Percentiles rank a stretch among this genome's conserved stretches.
phyloP scores from a whole-genome alignment of 306 rosid species.

The Lablab purpureus region DNA sequence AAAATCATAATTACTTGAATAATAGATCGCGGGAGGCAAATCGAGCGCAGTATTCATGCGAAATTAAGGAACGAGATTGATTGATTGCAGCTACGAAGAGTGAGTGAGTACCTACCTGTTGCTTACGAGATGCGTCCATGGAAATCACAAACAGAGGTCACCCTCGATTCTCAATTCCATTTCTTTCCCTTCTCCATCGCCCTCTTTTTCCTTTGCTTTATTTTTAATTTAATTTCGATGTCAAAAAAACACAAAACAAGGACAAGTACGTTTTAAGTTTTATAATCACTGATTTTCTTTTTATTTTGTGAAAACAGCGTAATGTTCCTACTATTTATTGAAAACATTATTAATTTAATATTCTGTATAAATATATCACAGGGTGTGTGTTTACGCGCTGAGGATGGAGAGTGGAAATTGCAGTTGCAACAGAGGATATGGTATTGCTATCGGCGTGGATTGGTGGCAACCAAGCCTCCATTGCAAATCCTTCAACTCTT shows the following conservation, averaged over 20 bases:
- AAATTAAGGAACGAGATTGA: not conserved
- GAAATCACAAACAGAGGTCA: constrained; percentile 12
- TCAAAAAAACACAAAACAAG: not conserved
- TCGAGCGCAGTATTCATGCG: not conserved
- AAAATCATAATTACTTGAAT: not conserved
- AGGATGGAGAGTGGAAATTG: not conserved
- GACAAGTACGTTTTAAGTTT: not conserved
- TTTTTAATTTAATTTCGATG: not conserved
- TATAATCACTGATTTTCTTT: not conserved
- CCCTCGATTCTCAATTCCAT: constrained; percentile 23
- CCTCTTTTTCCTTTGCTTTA: not conserved
- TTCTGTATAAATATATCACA: too few relatives aligned
- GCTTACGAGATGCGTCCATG: constrained; percentile 75
- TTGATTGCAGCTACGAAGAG: not conserved
- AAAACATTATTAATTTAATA: too few relatives aligned
- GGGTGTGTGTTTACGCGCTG: not conserved
- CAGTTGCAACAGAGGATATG: not conserved
- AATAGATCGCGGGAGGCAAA: not conserved
- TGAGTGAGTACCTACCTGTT: constrained; percentile 57
- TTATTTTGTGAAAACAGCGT: not conserved
- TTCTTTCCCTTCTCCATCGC: not conserved
- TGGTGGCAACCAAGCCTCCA: not conserved
- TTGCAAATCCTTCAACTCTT: not conserved
- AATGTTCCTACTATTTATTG: not conserved
- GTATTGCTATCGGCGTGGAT: not conserved